A percentile compares a stretch with the other conserved stretches of the same genome.
Conservation (phyloP, 139 green algal genomes). For the Picocystis salinarum region DNA sequence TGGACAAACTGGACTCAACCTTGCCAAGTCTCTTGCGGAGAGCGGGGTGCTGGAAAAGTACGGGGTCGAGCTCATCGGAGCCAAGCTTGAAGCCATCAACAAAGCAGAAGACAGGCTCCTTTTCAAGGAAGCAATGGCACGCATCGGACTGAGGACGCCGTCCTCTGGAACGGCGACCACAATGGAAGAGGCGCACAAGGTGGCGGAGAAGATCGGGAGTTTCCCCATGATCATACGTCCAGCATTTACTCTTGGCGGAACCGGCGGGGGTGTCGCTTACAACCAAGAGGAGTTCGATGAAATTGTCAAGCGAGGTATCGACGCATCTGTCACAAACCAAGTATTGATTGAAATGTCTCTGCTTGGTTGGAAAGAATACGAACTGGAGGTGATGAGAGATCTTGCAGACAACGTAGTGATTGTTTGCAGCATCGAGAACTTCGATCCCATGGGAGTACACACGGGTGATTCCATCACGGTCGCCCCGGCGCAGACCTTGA, state of each 20-base stretch:
- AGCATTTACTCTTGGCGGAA: slow-evolving; percentile 93
- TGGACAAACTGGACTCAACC: slow-evolving; percentile 92
- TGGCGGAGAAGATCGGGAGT: slow-evolving; percentile 44
- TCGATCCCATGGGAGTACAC: slow-evolving; percentile 99
- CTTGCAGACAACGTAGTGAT: slow-evolving; percentile 97
- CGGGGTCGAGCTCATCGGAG: slow-evolving; percentile 89
- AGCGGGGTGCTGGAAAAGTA: slow-evolving; percentile 72
- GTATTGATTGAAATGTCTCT: slow-evolving; percentile 6
- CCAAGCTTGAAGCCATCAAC: slow-evolving; percentile 96
- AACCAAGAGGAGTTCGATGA: slow-evolving; percentile 90
- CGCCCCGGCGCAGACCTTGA: slow-evolving; percentile 67
- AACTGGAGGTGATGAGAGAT: slow-evolving; percentile 95
- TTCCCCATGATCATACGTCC: slow-evolving; percentile 96
- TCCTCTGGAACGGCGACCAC: slow-evolving; percentile 23
- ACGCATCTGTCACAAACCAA: slow-evolving; percentile 3
- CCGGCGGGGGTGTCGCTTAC: slow-evolving; percentile 94
- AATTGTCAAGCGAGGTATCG: slow-evolving; percentile 56
- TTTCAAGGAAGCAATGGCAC: slow-evolving; percentile 74
- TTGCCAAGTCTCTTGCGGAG: slow-evolving; percentile 83
- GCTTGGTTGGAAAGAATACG: slow-evolving; percentile 94
- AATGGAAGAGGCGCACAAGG: slow-evolving; percentile 37
- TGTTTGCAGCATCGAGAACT: slow-evolving; percentile 99
- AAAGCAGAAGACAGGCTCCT: slow-evolving; percentile 89
- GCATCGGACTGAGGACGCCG: slow-evolving; percentile 55
- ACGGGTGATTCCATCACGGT: slow-evolving; percentile 61